Evolutionary conservation across 257 asterid genomes (phyloP).

Genomic region (Solanum ossicruentum): DNA sequence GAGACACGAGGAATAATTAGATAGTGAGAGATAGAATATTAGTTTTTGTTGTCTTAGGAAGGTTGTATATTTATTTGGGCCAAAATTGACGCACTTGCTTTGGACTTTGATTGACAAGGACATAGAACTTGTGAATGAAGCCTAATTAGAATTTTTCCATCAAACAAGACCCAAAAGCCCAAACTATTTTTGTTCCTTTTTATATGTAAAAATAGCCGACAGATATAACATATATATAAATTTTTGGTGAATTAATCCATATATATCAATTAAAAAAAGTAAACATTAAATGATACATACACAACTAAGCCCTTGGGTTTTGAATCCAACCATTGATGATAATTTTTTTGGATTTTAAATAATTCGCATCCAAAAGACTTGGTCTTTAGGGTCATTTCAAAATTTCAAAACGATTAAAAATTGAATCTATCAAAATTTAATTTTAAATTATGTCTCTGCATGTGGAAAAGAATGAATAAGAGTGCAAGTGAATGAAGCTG

Average conservation of each 20-base stretch:
- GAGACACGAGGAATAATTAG: background rate
- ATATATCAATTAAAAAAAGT: no score
- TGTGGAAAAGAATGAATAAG: background rate
- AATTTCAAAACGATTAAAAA: background rate
- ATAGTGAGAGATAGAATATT: background rate
- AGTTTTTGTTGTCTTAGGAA: background rate
- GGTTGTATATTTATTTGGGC: background rate
- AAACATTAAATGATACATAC: slow-evolving; percentile 27
- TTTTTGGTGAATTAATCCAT: no score
- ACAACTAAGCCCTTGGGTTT: slow-evolving; percentile 25
- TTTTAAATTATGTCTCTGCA: background rate
- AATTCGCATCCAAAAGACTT: slow-evolving; percentile 36
- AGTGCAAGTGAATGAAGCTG: background rate
- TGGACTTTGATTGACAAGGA: background rate
- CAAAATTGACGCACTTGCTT: background rate
- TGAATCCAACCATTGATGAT: slow-evolving; percentile 33
- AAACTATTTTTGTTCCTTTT: no score
- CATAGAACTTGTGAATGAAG: background rate
- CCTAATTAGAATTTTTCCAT: background rate
- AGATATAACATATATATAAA: no score
- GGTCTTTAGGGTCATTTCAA: slow-evolving; percentile 13
- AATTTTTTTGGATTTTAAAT: slow-evolving; percentile 10
- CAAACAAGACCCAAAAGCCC: no score
- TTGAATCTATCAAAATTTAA: background rate
- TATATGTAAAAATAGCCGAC: no score